Evolutionary conservation across 2,329 filamentous ascomycete genomes (phyloP), one percentile per base, ranked within the genome.

Genomic region (Colletotrichum paranaense): DNA sequence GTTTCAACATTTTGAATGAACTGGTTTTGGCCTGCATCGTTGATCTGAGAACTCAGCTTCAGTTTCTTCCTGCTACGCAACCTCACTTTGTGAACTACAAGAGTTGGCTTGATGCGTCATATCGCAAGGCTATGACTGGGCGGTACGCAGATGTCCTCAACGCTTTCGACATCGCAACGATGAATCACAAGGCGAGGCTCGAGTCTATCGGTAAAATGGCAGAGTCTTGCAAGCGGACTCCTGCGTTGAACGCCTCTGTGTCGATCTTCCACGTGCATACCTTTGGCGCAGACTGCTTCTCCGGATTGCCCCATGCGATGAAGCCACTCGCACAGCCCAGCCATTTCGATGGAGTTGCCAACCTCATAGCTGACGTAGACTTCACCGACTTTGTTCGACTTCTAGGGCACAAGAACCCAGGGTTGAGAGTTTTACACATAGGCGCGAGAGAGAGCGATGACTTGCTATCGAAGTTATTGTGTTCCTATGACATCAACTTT

Each of bases 401-500:
- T 11, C 14, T 80, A 71, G 67, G 77, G 49, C 65, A 79, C 77
- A 79, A 76, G 4, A 78, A 76, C 2, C 76, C 77, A 1, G 72
- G 75, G 7, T 42, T 72, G 68, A 63, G n/a, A 12, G 24, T 74
- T 14, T 9, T 74, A 4, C 68, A 74, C 6, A 64, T 74, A 2
- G 68, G 59, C 2, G 5, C 24, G 11, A 11, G 42, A 11, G 56
- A 63, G 11, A 22, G 22, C 8, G 35, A 28, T 16, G 38, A 30
- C 12, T 4, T 62, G 3, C 55, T 64, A 14, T 59, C 35, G 4
- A 22, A 26, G 3, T 19, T 72, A 4, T 59, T 46, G 4, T 14
- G 49, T 9, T 24, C 46, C 2, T 28, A 4, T 2, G 28, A 69
- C n/a, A 26, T 11, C 22, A 11, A 62, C 14, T 24, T 12, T 7